These are phyloP conservation scores for Podaxis mareebaensis DNA, from an alignment of 768 basidiomycete species.

Conservation along the genomic window DNA sequence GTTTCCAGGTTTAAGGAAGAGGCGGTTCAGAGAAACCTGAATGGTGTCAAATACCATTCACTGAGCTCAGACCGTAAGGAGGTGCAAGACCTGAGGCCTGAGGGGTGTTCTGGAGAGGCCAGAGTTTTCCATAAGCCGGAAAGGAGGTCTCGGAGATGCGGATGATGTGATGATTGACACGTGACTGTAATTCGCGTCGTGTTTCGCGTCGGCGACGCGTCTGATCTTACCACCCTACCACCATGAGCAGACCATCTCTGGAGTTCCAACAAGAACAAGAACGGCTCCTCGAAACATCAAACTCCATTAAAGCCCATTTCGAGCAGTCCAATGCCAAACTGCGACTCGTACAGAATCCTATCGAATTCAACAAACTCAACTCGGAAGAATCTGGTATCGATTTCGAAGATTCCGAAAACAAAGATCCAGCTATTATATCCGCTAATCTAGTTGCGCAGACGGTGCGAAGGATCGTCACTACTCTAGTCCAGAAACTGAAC, in stretches of 20 bases:
- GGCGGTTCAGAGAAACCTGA: no score
- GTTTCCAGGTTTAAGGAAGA: no score
- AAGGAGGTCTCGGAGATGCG: background rate
- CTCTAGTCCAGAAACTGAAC: background rate
- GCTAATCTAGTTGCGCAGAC: constrained; percentile 61
- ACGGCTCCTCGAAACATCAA: constrained; percentile 33
- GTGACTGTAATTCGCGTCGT: background rate
- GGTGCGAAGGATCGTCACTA: constrained; percentile 37
- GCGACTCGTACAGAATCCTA: constrained; percentile 36
- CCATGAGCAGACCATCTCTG: constrained; percentile 12
- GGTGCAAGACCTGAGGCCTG: no score
- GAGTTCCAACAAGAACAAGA: constrained; percentile 31
- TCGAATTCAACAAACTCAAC: constrained; percentile 38
- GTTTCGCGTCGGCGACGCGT: background rate
- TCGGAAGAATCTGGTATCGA: constrained; percentile 36
- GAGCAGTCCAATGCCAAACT: constrained; percentile 33
- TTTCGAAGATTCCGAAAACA: constrained; percentile 34
- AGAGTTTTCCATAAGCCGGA: background rate
- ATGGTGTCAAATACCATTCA: no score
- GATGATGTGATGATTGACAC: background rate
- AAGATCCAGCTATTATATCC: constrained; percentile 57
- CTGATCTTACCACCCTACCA: background rate
- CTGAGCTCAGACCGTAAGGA: no score
- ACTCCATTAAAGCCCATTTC: constrained; percentile 32
- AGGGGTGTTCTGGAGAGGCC: no score